Evolutionary conservation across 2,329 filamentous ascomycete genomes (phyloP).

Genomic region (Endocalyx cinctus): DNA sequence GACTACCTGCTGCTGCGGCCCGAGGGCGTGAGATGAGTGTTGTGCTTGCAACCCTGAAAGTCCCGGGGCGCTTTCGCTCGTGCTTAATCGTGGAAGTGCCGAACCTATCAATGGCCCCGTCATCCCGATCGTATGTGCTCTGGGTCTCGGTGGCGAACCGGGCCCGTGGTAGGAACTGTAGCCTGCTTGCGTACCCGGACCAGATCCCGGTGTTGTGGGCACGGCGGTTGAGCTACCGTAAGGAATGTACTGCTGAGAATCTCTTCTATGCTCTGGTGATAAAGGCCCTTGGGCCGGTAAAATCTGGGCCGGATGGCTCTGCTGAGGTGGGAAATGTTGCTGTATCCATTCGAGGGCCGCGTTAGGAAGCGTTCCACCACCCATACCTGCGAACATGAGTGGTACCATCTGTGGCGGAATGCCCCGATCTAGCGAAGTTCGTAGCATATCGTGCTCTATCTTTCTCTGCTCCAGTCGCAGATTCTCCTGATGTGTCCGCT

Average conservation of each 20-base stretch:
- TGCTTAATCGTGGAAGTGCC: slow-evolving; percentile 41
- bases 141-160: slow-evolving; percentile 44
- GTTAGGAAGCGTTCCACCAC: slow-evolving; percentile 56
- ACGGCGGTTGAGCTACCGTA: slow-evolving; percentile 37
- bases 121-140: slow-evolving; percentile 45
- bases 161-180: slow-evolving; percentile 41
- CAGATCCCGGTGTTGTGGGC: slow-evolving; percentile 39
- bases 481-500: slow-evolving; percentile 60
- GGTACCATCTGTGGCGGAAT: slow-evolving; percentile 72
- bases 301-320: slow-evolving; percentile 46
- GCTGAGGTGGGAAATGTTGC: slow-evolving; percentile 54
- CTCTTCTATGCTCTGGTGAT: slow-evolving; percentile 52
- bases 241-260: slow-evolving; percentile 40
- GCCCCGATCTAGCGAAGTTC: slow-evolving; percentile 62
- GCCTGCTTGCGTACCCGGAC: slow-evolving; percentile 31
- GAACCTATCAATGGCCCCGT: slow-evolving; percentile 30
- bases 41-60: slow-evolving; percentile 34
- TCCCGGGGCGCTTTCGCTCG: slow-evolving; percentile 35
- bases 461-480: slow-evolving; percentile 67
- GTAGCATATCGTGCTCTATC: slow-evolving; percentile 68
- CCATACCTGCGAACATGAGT: slow-evolving; percentile 69
- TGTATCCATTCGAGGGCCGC: slow-evolving; percentile 64
- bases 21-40: slow-evolving; percentile 39
- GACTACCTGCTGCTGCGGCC: slow-evolving; percentile 34
- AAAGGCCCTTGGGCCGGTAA: slow-evolving; percentile 44